These are phyloP conservation scores for Aspergillus sergii DNA, from an alignment of 2,329 filamentous ascomycete genomes.

Conservation along the genomic window DNA sequence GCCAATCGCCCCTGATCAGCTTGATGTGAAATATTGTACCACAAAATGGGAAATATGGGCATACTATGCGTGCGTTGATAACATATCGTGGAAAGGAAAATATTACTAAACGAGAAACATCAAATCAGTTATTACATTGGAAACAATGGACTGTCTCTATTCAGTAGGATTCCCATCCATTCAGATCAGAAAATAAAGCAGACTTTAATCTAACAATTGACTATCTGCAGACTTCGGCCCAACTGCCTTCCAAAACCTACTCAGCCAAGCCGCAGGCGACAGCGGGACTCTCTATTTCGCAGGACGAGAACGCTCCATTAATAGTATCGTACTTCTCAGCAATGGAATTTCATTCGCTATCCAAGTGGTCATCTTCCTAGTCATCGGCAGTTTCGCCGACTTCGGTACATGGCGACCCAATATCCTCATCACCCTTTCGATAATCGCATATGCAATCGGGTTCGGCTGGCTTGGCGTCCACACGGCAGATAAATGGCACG, in stretches of 20 bases:
- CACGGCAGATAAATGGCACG: slow-evolving; percentile 60
- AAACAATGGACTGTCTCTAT: slow-evolving; percentile 64
- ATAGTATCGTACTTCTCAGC: slow-evolving; percentile 65
- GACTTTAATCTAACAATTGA: neutral
- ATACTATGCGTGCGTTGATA: slow-evolving; percentile 52
- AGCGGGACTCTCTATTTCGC: slow-evolving; percentile 57
- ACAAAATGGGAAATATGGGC: slow-evolving; percentile 59
- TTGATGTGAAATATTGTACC: slow-evolving; percentile 56
- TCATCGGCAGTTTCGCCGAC: slow-evolving; percentile 56
- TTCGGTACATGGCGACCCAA: slow-evolving; percentile 67
- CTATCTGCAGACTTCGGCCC: slow-evolving; percentile 56
- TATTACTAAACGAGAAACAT: slow-evolving; percentile 23
- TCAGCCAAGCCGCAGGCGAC: slow-evolving; percentile 62
- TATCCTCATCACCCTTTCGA: slow-evolving; percentile 63
- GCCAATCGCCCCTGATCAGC: slow-evolving; percentile 56
- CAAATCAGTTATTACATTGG: slow-evolving; percentile 63
- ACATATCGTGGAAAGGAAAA: slow-evolving; percentile 3
- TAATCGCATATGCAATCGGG: slow-evolving; percentile 64
- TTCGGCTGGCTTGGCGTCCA: slow-evolving; percentile 71
- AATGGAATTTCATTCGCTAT: slow-evolving; percentile 71
- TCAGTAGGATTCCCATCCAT: slow-evolving; percentile 46
- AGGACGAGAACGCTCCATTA: slow-evolving; percentile 61
- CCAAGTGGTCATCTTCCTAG: slow-evolving; percentile 57
- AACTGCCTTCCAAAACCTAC: slow-evolving; percentile 66
- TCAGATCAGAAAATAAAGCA: neutral